phyloP scores from a whole-genome alignment of 805 yeast species.

The Zygoascus ofunaensis region DNA sequence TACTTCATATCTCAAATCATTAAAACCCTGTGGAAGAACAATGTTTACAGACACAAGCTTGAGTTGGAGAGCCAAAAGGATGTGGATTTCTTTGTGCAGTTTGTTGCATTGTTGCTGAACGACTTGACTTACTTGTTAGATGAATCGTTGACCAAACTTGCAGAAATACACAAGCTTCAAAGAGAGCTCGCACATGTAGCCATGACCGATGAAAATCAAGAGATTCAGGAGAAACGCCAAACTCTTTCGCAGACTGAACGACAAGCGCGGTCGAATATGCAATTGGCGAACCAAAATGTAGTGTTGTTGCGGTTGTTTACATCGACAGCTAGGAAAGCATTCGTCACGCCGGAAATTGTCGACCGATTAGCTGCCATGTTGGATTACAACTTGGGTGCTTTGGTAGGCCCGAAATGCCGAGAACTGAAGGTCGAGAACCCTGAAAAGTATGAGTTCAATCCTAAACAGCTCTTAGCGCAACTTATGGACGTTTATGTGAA shows the following conservation, averaged over 20 bases:
- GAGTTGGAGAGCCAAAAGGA: constrained; percentile 55
- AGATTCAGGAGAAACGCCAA: constrained; percentile 46
- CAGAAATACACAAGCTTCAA: constrained; percentile 68
- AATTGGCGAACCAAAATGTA: constrained; percentile 74
- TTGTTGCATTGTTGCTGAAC: constrained; percentile 89
- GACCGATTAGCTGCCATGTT: constrained; percentile 94
- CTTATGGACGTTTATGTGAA: constrained; percentile 70
- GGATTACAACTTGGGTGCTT: constrained; percentile 80
- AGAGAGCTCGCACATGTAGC: constrained; percentile 37
- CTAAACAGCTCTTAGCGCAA: constrained; percentile 58
- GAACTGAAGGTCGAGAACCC: constrained; percentile 81
- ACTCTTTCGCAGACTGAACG: constrained; percentile 57
- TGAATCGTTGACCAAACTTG: constrained; percentile 74
- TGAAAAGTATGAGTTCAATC: constrained; percentile 72
- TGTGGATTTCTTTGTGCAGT: constrained; percentile 79
- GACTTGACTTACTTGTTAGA: constrained; percentile 88
- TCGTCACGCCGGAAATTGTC: constrained; percentile 80
- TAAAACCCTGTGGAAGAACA: constrained; percentile 74
- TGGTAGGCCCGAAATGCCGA: constrained; percentile 92
- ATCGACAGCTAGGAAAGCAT: constrained; percentile 75
- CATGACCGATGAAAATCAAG: constrained; percentile 22
- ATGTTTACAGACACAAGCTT: constrained; percentile 58
- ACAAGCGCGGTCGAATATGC: constrained; percentile 73
- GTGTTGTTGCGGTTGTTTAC: constrained; percentile 74
- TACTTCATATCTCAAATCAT: constrained; percentile 76